Conservation (phyloP, 2,329 filamentous ascomycete species). For the Chrysosporium keratinophilum region DNA sequence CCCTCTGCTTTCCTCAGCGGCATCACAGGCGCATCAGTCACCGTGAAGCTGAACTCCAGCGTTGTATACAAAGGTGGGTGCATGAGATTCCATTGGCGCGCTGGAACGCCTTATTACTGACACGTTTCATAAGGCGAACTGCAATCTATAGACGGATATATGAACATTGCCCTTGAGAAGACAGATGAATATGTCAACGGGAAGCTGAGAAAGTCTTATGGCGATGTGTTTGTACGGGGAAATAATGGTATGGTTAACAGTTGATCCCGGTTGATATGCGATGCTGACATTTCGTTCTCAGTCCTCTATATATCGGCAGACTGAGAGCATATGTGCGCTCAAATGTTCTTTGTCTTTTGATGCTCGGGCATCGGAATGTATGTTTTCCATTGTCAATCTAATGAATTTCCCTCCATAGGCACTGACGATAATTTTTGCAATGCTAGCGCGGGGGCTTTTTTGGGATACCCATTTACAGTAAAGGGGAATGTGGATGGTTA, state of each 20-base stretch:
- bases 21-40: slow-evolving; percentile 88
- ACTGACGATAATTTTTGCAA: too few relatives aligned
- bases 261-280: slow-evolving; percentile 16
- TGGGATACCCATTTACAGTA: too few relatives aligned
- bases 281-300: slow-evolving; percentile 4
- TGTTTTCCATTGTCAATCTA: not conserved
- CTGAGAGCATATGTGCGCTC: not conserved
- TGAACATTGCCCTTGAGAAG: slow-evolving; percentile 98
- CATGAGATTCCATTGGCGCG: slow-evolving; percentile 1
- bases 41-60: slow-evolving; percentile 96
- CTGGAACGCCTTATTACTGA: not conserved
- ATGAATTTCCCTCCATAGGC: too few relatives aligned
- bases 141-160: slow-evolving; percentile 96
- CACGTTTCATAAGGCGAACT: slow-evolving; percentile 61
- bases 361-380: not conserved
- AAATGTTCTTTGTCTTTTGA: not conserved
- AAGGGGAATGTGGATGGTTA: not conserved
- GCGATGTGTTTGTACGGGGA: slow-evolving; percentile 88
- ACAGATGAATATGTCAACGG: slow-evolving; percentile 87
- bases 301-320: slow-evolving; percentile 16
- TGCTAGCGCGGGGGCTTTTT: too few relatives aligned
- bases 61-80: slow-evolving; percentile 83
- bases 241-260: slow-evolving; percentile 63
- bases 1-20: slow-evolving; percentile 87
- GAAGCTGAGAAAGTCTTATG: slow-evolving; percentile 69